A percentile compares a stretch with the other conserved stretches of the same genome.
Evolutionary conservation across 2,329 filamentous ascomycete species (phyloP).

Genomic region (Hirsutella thompsonii): DNA sequence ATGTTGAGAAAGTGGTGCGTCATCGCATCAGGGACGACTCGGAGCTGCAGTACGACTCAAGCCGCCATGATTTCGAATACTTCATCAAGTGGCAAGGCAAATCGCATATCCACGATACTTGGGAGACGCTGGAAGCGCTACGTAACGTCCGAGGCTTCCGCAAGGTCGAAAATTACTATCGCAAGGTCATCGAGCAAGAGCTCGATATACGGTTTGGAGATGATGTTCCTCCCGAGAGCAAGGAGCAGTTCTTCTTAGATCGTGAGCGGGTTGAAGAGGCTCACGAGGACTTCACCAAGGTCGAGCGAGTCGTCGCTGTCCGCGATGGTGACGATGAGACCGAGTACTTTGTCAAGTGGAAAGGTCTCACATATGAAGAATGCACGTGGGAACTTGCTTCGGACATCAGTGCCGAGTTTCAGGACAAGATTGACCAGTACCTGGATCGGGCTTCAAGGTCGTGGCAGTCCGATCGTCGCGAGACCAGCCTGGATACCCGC

Average conservation of each 20-base stretch:
- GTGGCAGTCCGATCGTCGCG: constrained; percentile 66
- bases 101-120: constrained; percentile 90
- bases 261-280: constrained; percentile 83
- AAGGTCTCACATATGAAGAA: constrained; percentile 80
- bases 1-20: constrained; percentile 83
- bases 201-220: constrained; percentile 64
- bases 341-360: constrained; percentile 97
- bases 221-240: constrained; percentile 69
- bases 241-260: constrained; percentile 91
- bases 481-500: constrained; percentile 64
- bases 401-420: constrained; percentile 64
- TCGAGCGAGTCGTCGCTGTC: constrained; percentile 82
- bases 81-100: constrained; percentile 95
- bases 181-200: constrained; percentile 69
- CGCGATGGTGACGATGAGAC: constrained; percentile 67
- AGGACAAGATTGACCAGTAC: constrained; percentile 84
- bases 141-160: constrained; percentile 71
- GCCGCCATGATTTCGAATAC: constrained; percentile 71
- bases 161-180: constrained; percentile 90
- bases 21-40: constrained; percentile 65
- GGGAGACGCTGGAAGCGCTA: constrained; percentile 71
- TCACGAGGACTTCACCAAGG: constrained; percentile 78
- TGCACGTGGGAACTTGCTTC: constrained; percentile 85
- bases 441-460: constrained; percentile 71
- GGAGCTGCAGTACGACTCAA: constrained; percentile 42